Base-by-base conservation (phyloP, 2,329 filamentous ascomycete genomes). In the Penicillium digitatum region DNA sequence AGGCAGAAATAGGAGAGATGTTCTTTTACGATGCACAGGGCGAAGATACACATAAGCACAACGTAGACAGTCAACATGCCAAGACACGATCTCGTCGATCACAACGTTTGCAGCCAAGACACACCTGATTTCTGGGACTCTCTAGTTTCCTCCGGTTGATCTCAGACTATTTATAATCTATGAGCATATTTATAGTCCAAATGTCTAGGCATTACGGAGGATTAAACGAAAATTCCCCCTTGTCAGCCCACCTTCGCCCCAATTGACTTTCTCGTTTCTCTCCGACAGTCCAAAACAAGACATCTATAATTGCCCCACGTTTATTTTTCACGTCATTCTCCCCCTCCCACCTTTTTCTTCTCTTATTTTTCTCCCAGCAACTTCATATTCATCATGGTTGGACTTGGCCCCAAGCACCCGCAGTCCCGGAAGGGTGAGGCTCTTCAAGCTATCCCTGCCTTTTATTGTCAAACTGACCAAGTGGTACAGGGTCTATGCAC, bases 401-500 rank as follows among this genome's bases (percentile, higher is more conserved):
- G 82, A 67, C 66, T 86, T 58, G 82, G 83, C 69, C 82, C 85
- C 61, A 84, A 83, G 72, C 82, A 80, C 69, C 80, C 81, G 60
- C 85, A 84, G 39, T 86, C 84, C 75, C 84, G 86, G 69, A 90
- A 88, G 82, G 88, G 88, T 88, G 82, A 73, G 84, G 82, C 66
- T 55, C 56, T 40, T 37, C 60, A 58, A 39, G n/a, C n/a, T n/a
- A 47, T 35, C 43, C 43, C 48, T 50, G 43, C 39, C 18, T 55
- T 55, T 52, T 55, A 59, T 55, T 39, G 18, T 37, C 14, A 44
- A 48, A 35, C 43, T 58, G 50, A 62, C 42, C 16, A 34, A 46
- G 27, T 51, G 20, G 26, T 26, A 39, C 58, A 95, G 91, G 90
- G 72, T 95, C 92, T 61, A 90, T 94, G 84, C 86, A 87, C 74